A percentile compares a stretch with the other conserved stretches of the same genome.
Evolutionary conservation across 2,329 filamentous ascomycete species (phyloP).

Genomic region (Phialocephala sp.): DNA sequence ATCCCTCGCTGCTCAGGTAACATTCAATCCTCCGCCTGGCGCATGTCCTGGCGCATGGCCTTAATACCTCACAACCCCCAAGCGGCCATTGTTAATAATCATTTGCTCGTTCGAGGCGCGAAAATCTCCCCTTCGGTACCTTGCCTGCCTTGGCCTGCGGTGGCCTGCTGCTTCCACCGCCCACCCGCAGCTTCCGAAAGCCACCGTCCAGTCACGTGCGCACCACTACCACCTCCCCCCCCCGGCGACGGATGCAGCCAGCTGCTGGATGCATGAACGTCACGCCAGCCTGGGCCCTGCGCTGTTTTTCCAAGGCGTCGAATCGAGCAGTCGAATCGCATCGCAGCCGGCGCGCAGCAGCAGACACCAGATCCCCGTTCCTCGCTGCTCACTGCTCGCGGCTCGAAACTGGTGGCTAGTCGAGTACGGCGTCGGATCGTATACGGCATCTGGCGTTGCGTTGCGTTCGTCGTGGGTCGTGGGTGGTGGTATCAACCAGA

Average conservation of each 20-base stretch:
- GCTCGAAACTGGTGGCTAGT: background rate
- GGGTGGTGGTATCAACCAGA: background rate
- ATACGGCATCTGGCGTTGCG: background rate
- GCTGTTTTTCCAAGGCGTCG: background rate
- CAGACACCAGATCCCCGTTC: no score
- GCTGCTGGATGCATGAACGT: background rate
- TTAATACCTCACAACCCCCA: background rate
- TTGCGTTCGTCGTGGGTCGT: no score
- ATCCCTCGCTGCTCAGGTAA: background rate
- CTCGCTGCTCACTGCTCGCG: no score
- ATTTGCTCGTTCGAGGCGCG: background rate
- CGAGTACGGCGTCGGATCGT: background rate
- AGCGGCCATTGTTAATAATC: background rate
- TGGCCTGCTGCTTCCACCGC: no score
- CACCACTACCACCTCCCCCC: no score
- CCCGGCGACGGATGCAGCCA: no score
- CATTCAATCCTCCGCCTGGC: background rate
- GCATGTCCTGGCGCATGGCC: no score
- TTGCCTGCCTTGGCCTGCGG: background rate
- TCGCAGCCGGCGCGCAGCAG: no score
- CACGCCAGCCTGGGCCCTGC: background rate
- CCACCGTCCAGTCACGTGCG: slow-evolving; percentile 5
- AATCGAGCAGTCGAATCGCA: slow-evolving; percentile 5
- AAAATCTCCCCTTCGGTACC: background rate
- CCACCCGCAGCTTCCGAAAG: background rate